These are phyloP conservation scores for Starmerella floricola DNA, from an alignment of 805 yeast species.

Conservation along the genomic window DNA sequence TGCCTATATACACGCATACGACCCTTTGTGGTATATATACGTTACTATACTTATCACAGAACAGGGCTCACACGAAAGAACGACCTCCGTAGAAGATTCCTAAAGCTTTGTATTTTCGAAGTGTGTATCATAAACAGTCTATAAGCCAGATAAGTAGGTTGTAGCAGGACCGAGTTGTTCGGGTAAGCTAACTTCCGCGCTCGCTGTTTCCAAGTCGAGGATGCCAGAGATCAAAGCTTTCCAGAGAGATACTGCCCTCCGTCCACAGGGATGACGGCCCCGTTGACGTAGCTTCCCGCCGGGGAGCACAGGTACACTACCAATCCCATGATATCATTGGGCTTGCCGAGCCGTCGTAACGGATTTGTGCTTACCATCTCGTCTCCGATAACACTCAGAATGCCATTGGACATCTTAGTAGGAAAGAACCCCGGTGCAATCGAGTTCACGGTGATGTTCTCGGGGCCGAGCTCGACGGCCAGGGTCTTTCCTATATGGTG, in stretches of 20 bases:
- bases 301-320: slow-evolving; percentile 45
- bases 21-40: too few species aligned
- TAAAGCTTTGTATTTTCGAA: too few species aligned
- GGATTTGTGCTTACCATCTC: slow-evolving; percentile 46
- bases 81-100: too few species aligned
- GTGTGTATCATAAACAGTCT: too few species aligned
- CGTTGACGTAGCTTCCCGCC: slow-evolving; percentile 52
- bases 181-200: too few species aligned
- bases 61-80: too few species aligned
- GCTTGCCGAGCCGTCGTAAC: slow-evolving; percentile 47
- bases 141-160: too few species aligned
- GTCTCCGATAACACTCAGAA: slow-evolving; percentile 43
- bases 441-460: slow-evolving; percentile 54
- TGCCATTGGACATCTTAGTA: slow-evolving; percentile 58
- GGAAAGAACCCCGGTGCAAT: slow-evolving; percentile 73
- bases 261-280: slow-evolving; percentile 55
- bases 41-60: too few species aligned
- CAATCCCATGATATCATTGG: slow-evolving; percentile 46
- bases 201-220: too few species aligned
- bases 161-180: too few species aligned
- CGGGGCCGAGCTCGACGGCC: slow-evolving; percentile 55
- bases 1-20: too few species aligned
- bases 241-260: slow-evolving; percentile 49
- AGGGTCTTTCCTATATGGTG: slow-evolving; percentile 52
- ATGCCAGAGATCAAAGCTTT: slow-evolving; percentile 22